phyloP scores from a whole-genome alignment of 1,139 yeast species.

The Candida sp. region DNA sequence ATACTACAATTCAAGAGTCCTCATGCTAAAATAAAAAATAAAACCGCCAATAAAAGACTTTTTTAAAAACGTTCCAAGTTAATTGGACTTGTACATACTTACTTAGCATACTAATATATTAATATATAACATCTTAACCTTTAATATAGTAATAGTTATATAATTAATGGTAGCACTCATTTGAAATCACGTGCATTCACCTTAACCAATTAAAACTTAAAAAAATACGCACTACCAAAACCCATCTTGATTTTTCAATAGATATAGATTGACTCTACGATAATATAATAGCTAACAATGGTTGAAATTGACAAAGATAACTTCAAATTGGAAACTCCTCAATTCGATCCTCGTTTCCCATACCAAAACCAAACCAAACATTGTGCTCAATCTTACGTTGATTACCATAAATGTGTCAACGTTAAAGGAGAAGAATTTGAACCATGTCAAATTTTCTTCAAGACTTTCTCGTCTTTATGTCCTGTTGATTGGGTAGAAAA shows the following conservation, averaged over 20 bases:
- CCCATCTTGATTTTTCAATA: slow-evolving; percentile 1
- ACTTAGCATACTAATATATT: too few species aligned
- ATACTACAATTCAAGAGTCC: too few species aligned
- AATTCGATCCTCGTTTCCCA: slow-evolving; percentile 93
- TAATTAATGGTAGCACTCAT: neutral
- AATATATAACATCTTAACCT: too few species aligned
- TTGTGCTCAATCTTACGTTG: slow-evolving; percentile 98
- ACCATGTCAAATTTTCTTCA: slow-evolving; percentile 94
- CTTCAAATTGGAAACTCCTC: slow-evolving; percentile 72
- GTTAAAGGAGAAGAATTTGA: slow-evolving; percentile 98
- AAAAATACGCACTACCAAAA: neutral
- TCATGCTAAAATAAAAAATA: too few species aligned
- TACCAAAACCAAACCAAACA: slow-evolving; percentile 96
- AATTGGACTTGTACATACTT: too few species aligned
- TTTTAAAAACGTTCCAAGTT: too few species aligned
- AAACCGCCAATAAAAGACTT: too few species aligned
- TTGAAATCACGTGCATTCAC: slow-evolving; percentile 1
- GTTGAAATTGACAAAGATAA: slow-evolving; percentile 41
- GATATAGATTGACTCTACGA: too few species aligned
- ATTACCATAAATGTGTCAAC: slow-evolving; percentile 95
- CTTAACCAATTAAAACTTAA: slow-evolving; percentile 1
- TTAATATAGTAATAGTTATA: too few species aligned
- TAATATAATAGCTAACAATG: slow-evolving; percentile 17
- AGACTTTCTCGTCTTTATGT: slow-evolving; percentile 87
- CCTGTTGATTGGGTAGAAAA: slow-evolving; percentile 90